These are phyloP conservation scores for Penicillium maclennaniae DNA, from an alignment of 495 filamentous ascomycete species.

Conservation along the genomic window DNA sequence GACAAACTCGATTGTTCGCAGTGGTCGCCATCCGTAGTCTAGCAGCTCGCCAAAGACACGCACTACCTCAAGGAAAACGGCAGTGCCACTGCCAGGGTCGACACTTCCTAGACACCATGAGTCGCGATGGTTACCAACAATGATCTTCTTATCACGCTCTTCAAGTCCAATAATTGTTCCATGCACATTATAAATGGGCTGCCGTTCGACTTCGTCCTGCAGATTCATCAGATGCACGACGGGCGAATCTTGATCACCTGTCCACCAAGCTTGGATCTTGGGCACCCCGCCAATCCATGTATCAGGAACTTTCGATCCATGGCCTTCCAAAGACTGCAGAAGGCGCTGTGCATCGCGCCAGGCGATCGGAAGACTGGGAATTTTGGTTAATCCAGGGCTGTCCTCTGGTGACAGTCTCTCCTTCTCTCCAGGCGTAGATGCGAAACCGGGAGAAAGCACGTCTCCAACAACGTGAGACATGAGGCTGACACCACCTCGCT, in stretches of 20 bases:
- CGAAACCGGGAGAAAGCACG: conserved; percentile 82
- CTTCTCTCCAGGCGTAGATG: conserved; percentile 65
- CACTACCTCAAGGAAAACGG: conserved; percentile 83
- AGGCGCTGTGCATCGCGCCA: conserved; percentile 85
- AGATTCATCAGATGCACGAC: conserved; percentile 80
- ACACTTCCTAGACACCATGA: conserved; percentile 87
- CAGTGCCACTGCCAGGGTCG: conserved; percentile 84
- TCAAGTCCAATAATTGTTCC: conserved; percentile 80
- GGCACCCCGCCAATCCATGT: conserved; percentile 75
- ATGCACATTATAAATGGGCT: conserved; percentile 87
- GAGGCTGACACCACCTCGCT: conserved; percentile 77
- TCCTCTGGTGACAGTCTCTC: conserved; percentile 61
- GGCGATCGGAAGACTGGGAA: conserved; percentile 83
- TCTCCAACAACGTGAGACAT: conserved; percentile 82
- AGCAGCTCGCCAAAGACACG: conserved; percentile 75
- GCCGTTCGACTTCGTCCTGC: conserved; percentile 76
- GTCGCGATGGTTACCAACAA: conserved; percentile 92
- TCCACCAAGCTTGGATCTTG: conserved; percentile 73
- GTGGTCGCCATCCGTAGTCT: conserved; percentile 77
- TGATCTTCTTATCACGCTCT: conserved; percentile 76
- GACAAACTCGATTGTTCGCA: conserved; percentile 88
- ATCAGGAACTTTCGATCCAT: conserved; percentile 65
- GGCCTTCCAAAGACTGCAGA: conserved; percentile 69
- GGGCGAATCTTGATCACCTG: conserved; percentile 72
- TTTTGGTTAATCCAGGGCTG: conserved; percentile 68